Base-by-base conservation (phyloP, 208 protist species). In the Leishmania martiniquensis region DNA sequence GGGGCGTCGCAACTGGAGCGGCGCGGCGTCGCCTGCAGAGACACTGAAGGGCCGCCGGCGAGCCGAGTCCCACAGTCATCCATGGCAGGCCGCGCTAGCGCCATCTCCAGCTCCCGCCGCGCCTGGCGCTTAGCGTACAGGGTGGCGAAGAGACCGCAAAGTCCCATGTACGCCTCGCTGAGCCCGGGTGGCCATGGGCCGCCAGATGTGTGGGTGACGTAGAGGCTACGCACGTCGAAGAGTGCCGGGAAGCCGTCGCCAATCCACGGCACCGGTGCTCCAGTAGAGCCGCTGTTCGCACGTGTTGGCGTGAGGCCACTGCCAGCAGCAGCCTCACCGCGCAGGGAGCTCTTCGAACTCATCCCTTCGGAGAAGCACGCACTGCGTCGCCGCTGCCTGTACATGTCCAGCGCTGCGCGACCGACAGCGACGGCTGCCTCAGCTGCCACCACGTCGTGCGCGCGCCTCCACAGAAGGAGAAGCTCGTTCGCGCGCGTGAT, bases 401-500 rank as follows among this genome's bases (percentile, higher is more conserved):
- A 65, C 22, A 32, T 9, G 17, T 76, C 80, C 25, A 82, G 72
- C 17, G 87, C 81, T 6, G 66, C 22, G 5, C 73, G 80, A 6
- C 83, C 84, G 13, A 59, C 69, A 32, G 75, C 74, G 1, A 87
- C 51, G 5, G 84, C 77, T 1, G 44, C 54, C 55, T 84, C 81
- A 29, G 84, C 78, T 10, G 83, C 63, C 1, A 62, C 74, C 1
- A 71, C 49, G 72, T 89, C 80, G 51, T 86, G 74, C 12, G 85
- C 87, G 59, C 91, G 80, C 7, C 73, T 67, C 72, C 92, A 82
- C 25, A 75, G 67, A 34, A 87, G 59, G 7, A 96, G 52, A 49
- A 93, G 79, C 63, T 93, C 90, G 76, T 96, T 96, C 44, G 86
- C 87, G 2, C 83, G 83, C 39, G 91, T 90, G 59, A 96, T 81